Evolutionary conservation across 2,329 filamentous ascomycete genomes (phyloP).

Genomic region (Dothidotthia symphoricarpi): DNA sequence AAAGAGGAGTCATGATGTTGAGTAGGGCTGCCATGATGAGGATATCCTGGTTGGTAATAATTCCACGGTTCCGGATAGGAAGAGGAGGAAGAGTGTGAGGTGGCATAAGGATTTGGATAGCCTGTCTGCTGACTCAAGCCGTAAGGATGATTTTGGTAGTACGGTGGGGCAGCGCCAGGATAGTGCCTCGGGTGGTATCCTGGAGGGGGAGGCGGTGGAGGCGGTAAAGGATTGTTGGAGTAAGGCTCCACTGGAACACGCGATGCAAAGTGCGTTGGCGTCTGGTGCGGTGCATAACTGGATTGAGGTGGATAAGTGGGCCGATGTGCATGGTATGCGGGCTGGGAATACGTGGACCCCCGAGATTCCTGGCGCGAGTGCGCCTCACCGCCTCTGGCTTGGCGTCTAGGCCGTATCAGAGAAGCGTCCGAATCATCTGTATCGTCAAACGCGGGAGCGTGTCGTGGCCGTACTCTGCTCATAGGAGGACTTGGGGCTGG

Average conservation of each 20-base stretch:
- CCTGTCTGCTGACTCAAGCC: constrained; percentile 34
- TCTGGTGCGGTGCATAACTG: constrained; percentile 23
- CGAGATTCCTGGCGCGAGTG: constrained; percentile 26
- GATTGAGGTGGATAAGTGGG: too few relatives aligned
- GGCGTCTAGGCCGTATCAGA: constrained; percentile 30
- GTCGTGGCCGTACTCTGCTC: constrained; percentile 28
- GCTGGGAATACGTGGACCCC: constrained; percentile 15
- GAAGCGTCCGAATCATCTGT: constrained; percentile 35
- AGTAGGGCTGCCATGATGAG: constrained; percentile 35
- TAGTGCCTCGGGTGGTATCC: constrained; percentile 41
- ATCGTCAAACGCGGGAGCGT: constrained; percentile 33
- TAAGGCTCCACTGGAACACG: constrained; percentile 38
- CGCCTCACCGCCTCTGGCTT: constrained; percentile 29
- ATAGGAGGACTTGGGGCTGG: constrained; percentile 38
- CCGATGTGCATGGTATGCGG: too few relatives aligned
- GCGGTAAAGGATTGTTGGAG: constrained; percentile 42
- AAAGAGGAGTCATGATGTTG: constrained; percentile 41
- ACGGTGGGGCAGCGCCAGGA: constrained; percentile 35
- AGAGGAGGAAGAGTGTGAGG: constrained; percentile 38
- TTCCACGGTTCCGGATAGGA: constrained; percentile 40
- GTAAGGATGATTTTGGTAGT: constrained; percentile 35
- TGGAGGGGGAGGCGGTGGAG: constrained; percentile 68
- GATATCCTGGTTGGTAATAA: constrained; percentile 37
- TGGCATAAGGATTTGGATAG: constrained; percentile 36
- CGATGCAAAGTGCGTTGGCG: constrained; percentile 38